Conservation (phyloP, 2,329 filamentous ascomycete species). For the Nothophoma quercina region DNA sequence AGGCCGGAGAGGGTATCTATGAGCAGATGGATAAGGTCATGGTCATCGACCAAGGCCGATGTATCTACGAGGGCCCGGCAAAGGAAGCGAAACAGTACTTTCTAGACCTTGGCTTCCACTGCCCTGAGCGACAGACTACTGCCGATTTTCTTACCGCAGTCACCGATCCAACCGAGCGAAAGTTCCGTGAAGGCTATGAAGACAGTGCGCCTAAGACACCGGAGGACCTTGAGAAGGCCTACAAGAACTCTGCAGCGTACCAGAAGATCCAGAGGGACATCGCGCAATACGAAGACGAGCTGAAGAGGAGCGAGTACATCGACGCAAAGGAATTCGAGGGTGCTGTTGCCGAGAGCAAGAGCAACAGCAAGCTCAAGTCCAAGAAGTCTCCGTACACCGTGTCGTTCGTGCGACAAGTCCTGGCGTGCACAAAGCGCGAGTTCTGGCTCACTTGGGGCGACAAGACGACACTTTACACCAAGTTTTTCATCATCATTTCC, state of each 20-base stretch:
- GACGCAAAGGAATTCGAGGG: slow-evolving; percentile 72
- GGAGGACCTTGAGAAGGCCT: slow-evolving; percentile 72
- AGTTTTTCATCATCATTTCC: slow-evolving; percentile 78
- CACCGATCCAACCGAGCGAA: slow-evolving; percentile 75
- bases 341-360: slow-evolving; percentile 69
- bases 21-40: slow-evolving; percentile 82
- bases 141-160: slow-evolving; percentile 80
- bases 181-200: slow-evolving; percentile 66
- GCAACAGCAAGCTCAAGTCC: slow-evolving; percentile 64
- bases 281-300: slow-evolving; percentile 64
- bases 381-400: slow-evolving; percentile 80
- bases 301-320: slow-evolving; percentile 64
- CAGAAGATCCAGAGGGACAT: slow-evolving; percentile 68
- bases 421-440: slow-evolving; percentile 73
- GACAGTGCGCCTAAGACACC: slow-evolving; percentile 72
- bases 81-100: slow-evolving; percentile 71
- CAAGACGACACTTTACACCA: slow-evolving; percentile 73
- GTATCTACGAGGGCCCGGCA: slow-evolving; percentile 71
- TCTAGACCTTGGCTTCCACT: slow-evolving; percentile 68
- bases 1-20: slow-evolving; percentile 74
- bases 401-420: slow-evolving; percentile 74
- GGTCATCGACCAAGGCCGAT: slow-evolving; percentile 75
- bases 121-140: slow-evolving; percentile 70
- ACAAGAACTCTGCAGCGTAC: slow-evolving; percentile 69
- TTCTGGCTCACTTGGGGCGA: slow-evolving; percentile 82